Percentiles rank a stretch among this genome's conserved stretches.
Evolutionary conservation across 2,329 filamentous ascomycete species (phyloP).

Genomic region (Aureobasidium pullulans): DNA sequence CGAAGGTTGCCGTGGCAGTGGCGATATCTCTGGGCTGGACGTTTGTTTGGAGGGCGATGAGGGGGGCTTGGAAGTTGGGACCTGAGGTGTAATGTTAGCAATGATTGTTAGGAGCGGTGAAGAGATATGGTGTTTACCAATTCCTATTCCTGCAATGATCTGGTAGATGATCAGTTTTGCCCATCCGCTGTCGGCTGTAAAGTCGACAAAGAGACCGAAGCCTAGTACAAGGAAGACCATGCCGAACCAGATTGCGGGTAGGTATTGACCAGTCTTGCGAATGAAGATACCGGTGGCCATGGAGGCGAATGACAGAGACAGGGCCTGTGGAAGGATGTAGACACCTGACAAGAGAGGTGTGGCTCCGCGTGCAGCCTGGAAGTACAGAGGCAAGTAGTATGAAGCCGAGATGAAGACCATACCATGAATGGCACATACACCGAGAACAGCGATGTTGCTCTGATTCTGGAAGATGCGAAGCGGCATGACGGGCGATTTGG

Average conservation of each 20-base stretch:
- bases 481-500: constrained; percentile 73
- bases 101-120: neutral
- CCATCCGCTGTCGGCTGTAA: constrained; percentile 28
- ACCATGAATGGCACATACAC: constrained; percentile 64
- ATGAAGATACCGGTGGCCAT: constrained; percentile 34
- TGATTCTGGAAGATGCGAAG: constrained; percentile 59
- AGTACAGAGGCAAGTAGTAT: constrained; percentile 82
- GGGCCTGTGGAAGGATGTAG: constrained; percentile 35
- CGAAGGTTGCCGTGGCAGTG: constrained; percentile 56
- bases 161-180: constrained; percentile 45
- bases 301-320: constrained; percentile 26
- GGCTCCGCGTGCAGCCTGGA: constrained; percentile 65
- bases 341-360: constrained; percentile 65
- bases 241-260: constrained; percentile 47
- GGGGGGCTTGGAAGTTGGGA: constrained; percentile 58
- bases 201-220: constrained; percentile 32
- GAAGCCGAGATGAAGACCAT: constrained; percentile 68
- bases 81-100: constrained; percentile 22
- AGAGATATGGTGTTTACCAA: constrained; percentile 28
- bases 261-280: constrained; percentile 39
- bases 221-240: constrained; percentile 32
- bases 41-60: constrained; percentile 58
- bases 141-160: constrained; percentile 55
- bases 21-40: constrained; percentile 56
- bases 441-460: constrained; percentile 59